A percentile compares a stretch with the other conserved stretches of the same genome.
phyloP scores from a whole-genome alignment of 2,329 filamentous ascomycete genomes.

The Phialophora chinensis region DNA sequence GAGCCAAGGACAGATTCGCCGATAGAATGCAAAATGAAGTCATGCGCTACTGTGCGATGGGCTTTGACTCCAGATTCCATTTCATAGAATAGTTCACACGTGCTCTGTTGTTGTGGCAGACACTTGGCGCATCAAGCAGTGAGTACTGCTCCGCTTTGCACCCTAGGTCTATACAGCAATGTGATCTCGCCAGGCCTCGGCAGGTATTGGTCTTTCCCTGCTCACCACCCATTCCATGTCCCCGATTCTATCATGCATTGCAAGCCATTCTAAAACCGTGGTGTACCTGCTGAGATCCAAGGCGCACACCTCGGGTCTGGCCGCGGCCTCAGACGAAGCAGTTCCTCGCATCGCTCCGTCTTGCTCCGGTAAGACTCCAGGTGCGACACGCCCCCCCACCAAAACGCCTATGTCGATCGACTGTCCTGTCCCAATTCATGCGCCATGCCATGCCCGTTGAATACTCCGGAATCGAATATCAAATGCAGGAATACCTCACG shows the following conservation, averaged over 20 bases:
- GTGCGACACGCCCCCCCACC: neutral
- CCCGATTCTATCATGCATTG: constrained; percentile 4
- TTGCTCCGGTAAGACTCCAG: neutral
- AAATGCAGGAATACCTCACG: constrained; percentile 25
- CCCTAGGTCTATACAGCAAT: neutral
- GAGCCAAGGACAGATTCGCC: neutral
- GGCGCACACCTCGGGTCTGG: neutral
- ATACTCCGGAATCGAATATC: constrained; percentile 14
- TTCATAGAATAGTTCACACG: neutral
- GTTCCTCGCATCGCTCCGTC: neutral
- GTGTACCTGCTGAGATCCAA: constrained; percentile 1
- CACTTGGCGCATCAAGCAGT: neutral
- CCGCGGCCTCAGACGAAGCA: neutral
- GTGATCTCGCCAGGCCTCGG: neutral
- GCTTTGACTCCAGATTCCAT: neutral
- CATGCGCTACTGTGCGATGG: neutral
- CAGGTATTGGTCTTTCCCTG: neutral
- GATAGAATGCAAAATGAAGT: neutral
- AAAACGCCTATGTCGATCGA: constrained; percentile 4
- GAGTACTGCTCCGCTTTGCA: neutral
- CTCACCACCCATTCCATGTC: neutral
- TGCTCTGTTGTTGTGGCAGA: neutral
- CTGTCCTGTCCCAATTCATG: constrained; percentile 10
- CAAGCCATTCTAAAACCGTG: neutral
- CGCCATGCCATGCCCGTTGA: constrained; percentile 16